Percentiles rank a stretch among this genome's conserved stretches.
phyloP scores from a whole-genome alignment of 768 basidiomycete genomes.

The Lactarius hengduanensis region DNA sequence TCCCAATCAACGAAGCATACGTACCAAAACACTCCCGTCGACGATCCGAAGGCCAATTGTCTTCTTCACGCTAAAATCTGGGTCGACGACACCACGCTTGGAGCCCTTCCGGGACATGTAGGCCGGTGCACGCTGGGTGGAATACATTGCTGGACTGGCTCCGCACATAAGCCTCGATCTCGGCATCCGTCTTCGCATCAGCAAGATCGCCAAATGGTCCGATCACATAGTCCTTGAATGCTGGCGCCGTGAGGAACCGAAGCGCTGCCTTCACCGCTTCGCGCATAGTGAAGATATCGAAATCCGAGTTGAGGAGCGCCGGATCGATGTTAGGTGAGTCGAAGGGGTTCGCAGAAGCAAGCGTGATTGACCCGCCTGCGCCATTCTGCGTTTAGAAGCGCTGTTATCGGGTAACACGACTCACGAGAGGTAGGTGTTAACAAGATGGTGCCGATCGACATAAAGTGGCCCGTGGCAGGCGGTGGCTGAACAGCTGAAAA shows the following conservation, averaged over 20 bases:
- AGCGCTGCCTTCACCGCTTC: conserved; percentile 6
- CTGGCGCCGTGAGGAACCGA: conserved; percentile 5
- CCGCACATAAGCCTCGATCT: conserved; percentile 29
- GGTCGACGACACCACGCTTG: conserved; percentile 43
- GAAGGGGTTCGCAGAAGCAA: conserved; percentile 32
- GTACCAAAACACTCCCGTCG: conserved; percentile 31
- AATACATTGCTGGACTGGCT: conserved; percentile 27
- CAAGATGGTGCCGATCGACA: conserved; percentile 25
- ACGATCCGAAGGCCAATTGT: conserved; percentile 42
- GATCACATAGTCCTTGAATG: conserved; percentile 10
- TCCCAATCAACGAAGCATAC: neutral
- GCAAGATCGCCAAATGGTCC: conserved; percentile 1
- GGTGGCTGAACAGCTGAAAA: conserved; percentile 7
- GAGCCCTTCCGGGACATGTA: conserved; percentile 41
- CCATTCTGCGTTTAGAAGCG: neutral
- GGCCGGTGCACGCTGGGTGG: conserved; percentile 40
- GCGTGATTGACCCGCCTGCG: conserved; percentile 30
- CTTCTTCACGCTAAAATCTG: conserved; percentile 46
- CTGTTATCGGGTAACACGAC: neutral
- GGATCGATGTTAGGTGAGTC: conserved; percentile 34
- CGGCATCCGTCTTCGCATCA: conserved; percentile 22
- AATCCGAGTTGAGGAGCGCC: conserved; percentile 11
- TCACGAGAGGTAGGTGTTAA: conserved; percentile 31
- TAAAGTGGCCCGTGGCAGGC: conserved; percentile 29
- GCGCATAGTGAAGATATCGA: conserved; percentile 17